Evolutionary conservation across 345 rosid genomes (phyloP).

Genomic region (Theobroma cacao): DNA sequence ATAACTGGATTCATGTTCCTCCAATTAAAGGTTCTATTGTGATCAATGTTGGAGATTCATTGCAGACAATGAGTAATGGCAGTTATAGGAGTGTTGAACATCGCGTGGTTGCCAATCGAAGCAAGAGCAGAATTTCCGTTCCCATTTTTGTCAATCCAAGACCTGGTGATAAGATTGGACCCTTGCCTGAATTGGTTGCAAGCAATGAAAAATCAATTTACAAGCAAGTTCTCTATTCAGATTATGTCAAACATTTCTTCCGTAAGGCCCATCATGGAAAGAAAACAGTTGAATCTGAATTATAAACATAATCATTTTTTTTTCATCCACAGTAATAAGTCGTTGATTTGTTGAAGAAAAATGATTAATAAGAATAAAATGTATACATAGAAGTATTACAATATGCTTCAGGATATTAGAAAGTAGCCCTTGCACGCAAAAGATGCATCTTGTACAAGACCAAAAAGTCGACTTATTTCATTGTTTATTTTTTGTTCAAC

Average conservation of each 20-base stretch:
- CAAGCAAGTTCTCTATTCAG: constrained; percentile 18
- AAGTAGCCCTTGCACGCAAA: no score
- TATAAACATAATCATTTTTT: background rate
- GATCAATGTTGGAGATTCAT: constrained; percentile 21
- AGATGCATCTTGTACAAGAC: no score
- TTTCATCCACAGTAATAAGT: background rate
- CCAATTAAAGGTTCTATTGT: constrained; percentile 27
- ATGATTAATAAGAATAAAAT: background rate
- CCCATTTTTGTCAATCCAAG: constrained; percentile 25
- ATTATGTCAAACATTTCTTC: constrained; percentile 22
- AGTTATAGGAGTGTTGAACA: constrained; percentile 27
- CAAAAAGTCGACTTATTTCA: no score
- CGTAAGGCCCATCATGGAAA: constrained; percentile 27
- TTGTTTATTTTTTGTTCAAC: no score
- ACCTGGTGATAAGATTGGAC: constrained; percentile 13
- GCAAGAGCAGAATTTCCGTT: constrained; percentile 22
- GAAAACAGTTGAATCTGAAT: constrained; percentile 14
- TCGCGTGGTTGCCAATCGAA: constrained; percentile 12
- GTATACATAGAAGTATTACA: background rate
- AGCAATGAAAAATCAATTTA: constrained; percentile 1
- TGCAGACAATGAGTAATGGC: constrained; percentile 29
- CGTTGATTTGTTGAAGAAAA: background rate
- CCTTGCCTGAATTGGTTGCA: constrained; percentile 11
- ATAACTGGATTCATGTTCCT: constrained; percentile 28
- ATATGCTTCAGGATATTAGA: no score